Percentiles rank a stretch among this genome's conserved stretches.
Evolutionary conservation across 169 alveolate genomes (phyloP).

Genomic region (Cryptosporidium andersoni): DNA sequence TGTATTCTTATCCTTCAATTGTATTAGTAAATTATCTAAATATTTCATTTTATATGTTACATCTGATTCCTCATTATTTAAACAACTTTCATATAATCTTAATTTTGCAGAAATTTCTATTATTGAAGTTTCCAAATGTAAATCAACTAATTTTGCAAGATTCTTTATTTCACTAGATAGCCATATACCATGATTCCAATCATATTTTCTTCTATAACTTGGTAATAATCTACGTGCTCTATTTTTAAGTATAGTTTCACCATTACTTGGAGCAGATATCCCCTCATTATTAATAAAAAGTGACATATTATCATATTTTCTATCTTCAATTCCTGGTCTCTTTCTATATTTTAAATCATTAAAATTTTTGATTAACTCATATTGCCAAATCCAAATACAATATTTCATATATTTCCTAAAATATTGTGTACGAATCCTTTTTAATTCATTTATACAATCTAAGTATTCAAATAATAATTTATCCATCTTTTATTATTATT

Average conservation of each 20-base stretch:
- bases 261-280: conserved; percentile 29
- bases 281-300: conserved; percentile 25
- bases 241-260: conserved; percentile 34
- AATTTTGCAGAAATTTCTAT: conserved; percentile 25
- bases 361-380: conserved; percentile 31
- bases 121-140: conserved; percentile 33
- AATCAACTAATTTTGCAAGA: conserved; percentile 20
- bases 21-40: conserved; percentile 5
- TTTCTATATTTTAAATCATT: background rate
- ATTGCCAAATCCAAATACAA: conserved; percentile 35
- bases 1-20: background rate
- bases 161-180: conserved; percentile 36
- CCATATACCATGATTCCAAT: conserved; percentile 64
- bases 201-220: conserved; percentile 53
- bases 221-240: conserved; percentile 37
- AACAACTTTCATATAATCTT: conserved; percentile 4
- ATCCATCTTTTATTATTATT: background rate
- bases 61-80: conserved; percentile 15
- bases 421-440: conserved; percentile 1
- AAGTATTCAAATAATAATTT: conserved; percentile 1
- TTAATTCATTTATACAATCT: conserved; percentile 11
- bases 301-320: conserved; percentile 22
- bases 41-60: conserved; percentile 23
- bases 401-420: background rate
- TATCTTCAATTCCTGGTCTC: background rate